Base-by-base conservation (phyloP, 1,284 basidiomycete species). In the Anthracocystis panici-leucophaei region DNA sequence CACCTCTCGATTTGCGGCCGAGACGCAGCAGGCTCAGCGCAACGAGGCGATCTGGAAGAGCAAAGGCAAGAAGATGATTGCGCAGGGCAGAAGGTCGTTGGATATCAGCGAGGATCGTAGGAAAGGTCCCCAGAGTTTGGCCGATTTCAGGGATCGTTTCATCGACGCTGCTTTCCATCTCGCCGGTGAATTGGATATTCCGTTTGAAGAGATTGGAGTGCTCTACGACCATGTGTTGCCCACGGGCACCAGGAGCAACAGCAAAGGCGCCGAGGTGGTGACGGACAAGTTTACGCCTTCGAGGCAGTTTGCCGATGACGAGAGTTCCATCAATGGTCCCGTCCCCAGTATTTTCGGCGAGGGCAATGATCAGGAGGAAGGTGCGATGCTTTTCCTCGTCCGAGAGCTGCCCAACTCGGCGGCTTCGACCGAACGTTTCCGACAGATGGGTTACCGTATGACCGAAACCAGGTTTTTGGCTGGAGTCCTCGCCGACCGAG, bases 151-250 rank as follows among this genome's bases (percentile, higher is more conserved):
- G 35, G 84, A 85, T 38, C 85, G 86, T 29, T 87, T 87, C 79
- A 82, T 88, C 66, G 87, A 88, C 69, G 87, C 87, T 10, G 86
- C 87, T 14, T 85, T 85, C 48, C 81, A 86, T 29, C 85, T 88
- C 21, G 83, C 87, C 16, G 82, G 86, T 57, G 86, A 87, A 69
- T 82, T 88, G 31, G 87, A 87, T 60, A 82, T 88, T 21, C 85
- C 87, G 0, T 82, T 88, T 53, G 85, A 87, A 67, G 82, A 86
- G 54, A 73, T 76, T 92, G 94, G 94, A 4, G 88, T 88, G 33
- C 87, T 95, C 65, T 88, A 88, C 76, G 87, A 88, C 78, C 86
- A 86, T 55, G 86, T 88, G 21, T 78, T 88, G 25, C 86, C 86
- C 7, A 88, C 87, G 20, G 87, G 87, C 41, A 87, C 87, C 3